Conservation (phyloP, 768 basidiomycete species). For the Suillus luteus region DNA sequence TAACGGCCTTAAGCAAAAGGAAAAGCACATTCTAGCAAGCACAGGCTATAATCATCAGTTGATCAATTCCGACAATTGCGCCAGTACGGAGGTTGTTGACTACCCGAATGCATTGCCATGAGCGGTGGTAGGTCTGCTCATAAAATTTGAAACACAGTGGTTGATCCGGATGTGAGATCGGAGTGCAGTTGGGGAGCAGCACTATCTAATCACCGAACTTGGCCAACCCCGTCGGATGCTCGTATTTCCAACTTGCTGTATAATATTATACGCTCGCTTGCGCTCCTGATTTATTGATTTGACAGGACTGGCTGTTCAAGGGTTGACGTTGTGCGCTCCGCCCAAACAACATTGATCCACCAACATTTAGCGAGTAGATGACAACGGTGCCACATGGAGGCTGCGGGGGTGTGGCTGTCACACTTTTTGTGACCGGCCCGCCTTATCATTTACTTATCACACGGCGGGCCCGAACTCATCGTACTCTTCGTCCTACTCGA, state of each 20-base stretch:
- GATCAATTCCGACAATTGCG: not conserved
- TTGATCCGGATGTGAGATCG: too few species aligned
- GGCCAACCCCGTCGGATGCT: too few species aligned
- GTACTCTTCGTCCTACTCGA: not conserved
- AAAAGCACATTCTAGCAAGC: not conserved
- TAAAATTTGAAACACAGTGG: not conserved
- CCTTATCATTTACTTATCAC: not conserved
- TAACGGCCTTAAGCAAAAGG: constrained; percentile 7
- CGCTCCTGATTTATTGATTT: not conserved
- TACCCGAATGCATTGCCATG: not conserved
- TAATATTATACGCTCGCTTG: not conserved
- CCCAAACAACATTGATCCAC: too few species aligned
- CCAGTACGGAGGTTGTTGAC: not conserved
- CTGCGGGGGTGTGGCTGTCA: not conserved
- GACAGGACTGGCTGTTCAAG: constrained; percentile 1
- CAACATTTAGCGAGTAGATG: too few species aligned
- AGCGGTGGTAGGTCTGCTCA: not conserved
- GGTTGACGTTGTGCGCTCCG: not conserved
- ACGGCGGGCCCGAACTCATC: too few species aligned
- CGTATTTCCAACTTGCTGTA: not conserved
- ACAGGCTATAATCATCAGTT: constrained; percentile 6
- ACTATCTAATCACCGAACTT: too few species aligned
- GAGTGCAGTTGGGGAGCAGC: too few species aligned
- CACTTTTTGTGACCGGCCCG: not conserved
- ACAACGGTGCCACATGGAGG: not conserved